Base-by-base conservation (phyloP, 495 filamentous ascomycete species). In the Penicillium tannophilum region DNA sequence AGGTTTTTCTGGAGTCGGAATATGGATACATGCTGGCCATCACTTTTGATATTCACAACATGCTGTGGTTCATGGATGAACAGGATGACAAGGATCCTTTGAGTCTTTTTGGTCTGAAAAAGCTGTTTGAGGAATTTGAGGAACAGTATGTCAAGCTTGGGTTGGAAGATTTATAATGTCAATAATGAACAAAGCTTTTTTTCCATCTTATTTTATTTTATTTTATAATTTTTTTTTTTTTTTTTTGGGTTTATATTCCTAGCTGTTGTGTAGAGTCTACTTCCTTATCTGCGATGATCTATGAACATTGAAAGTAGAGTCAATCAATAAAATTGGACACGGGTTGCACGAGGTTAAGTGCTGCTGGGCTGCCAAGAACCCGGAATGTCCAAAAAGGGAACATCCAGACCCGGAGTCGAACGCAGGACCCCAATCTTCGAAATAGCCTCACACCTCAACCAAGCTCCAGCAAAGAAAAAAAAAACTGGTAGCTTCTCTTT, bases 401-500 rank as follows among this genome's bases (percentile, higher is more conserved):
- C 20, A 9, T 16, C 12, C 44, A 12, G 4, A 26, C 44, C 44
- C 6, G 44, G 44, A 26, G 10, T 47, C 44, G 44, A 47, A 47
- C 44, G 5, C 39, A 7, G 12, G 23, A 26, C 3, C 19, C 9
- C 23, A 23, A 51, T 19, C 47, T 58, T 31, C 47, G 49, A 28
- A 12, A 42, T 30, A 20, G 19, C 26, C 20, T 57, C 46, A 20
- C 24, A 68, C 66, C 64, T 68, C 54, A 7, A 69, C 54, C 19
- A 50, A 54, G 31, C 48, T 54, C 50, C 47, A 53, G 59, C 63
- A 71, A 72, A 43, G 41, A 49, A 60, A 56, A 85, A 88, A 88
- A 88, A 88, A 87, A 89, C 79, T 83, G 74, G 82, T 89, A 90
- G 89, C 88, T 88, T 91, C 90, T 92, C 90, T 93, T 92, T 93